Conservation (phyloP, 257 asterid species). For the Plantago major region DNA sequence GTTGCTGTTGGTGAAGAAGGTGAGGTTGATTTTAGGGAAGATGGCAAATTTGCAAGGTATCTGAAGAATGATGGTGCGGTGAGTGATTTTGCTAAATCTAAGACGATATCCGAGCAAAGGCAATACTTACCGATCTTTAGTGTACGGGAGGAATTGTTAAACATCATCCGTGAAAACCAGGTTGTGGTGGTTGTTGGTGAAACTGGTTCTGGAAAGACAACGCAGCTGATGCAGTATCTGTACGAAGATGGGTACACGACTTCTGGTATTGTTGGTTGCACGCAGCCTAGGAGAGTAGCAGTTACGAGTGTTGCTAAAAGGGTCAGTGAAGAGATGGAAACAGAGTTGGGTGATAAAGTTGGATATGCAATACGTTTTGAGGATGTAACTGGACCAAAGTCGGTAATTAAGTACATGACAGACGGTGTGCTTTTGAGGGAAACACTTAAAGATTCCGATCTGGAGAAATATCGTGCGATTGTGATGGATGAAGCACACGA, state of each 20-base stretch:
- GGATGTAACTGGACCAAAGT: constrained; percentile 88
- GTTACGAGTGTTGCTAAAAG: constrained; percentile 99
- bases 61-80: constrained; percentile 72
- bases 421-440: constrained; percentile 96
- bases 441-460: constrained; percentile 87
- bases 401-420: constrained; percentile 95
- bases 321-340: constrained; percentile 97
- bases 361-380: constrained; percentile 97
- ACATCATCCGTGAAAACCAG: constrained; percentile 95
- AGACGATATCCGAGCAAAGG: constrained; percentile 75
- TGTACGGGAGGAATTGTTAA: constrained; percentile 76
- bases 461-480: constrained; percentile 75
- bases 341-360: constrained; percentile 80
- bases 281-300: constrained; percentile 97
- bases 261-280: constrained; percentile 80
- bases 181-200: constrained; percentile 96
- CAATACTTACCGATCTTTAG: constrained; percentile 92
- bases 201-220: constrained; percentile 98
- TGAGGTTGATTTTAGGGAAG: constrained; percentile 92
- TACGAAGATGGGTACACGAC: constrained; percentile 81
- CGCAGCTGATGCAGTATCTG: constrained; percentile 92
- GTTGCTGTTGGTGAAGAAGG: constrained; percentile 94
- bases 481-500: constrained; percentile 99
- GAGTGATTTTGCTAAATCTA: constrained; percentile 72
- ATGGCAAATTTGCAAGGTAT: constrained; percentile 90